Base-by-base conservation (phyloP, 345 rosid species). In the Lepidium sativum region DNA sequence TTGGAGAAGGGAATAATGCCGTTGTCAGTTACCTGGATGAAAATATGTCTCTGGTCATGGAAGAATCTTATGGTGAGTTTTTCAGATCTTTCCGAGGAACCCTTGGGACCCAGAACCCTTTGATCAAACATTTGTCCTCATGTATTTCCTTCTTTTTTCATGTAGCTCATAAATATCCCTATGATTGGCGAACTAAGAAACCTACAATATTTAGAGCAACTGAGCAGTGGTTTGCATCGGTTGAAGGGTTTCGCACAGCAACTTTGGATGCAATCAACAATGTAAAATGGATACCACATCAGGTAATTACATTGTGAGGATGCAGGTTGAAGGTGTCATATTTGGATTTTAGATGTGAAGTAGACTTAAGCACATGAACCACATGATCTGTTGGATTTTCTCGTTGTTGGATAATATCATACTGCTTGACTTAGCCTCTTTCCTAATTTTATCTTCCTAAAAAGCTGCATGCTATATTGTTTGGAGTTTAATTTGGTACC, bases 201-300 rank as follows among this genome's bases (percentile, higher is more conserved):
- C 98, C 97, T 17, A 89, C 97, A 5, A 92, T 92, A 74, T 89
- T 87, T 84, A 85, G 98, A 78, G 98, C 96, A 14, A 92, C 98
- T 44, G 96, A 92, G 81, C 98, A 92, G 70, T 92, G 98, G 98
- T 92, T 92, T 84, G 98, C 98, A 69, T 92, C 98, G 13, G 96
- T 92, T 52, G 98, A 87, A 79, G 96, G 94, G 59, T 89, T 87
- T 62, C 96, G 88, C 17, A 67, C 67, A 47, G 86, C 86, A 58
- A 84, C 96, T 38, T 77, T 87, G 91, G 91, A 84, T 71, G 96
- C 98, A 63, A 86, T 92, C 79, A 71, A 78, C 42, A 77, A 74
- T 31, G 94, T 92, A 32, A 89, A 87, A 71, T 92, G 98, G 98
- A 64, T 87, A 68, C 97, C 98, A 32, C 72, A 86, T 50, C 98